A percentile compares a stretch with the other conserved stretches of the same genome.
Evolutionary conservation across 352 stramenopile genomes (phyloP).

Genomic region (Globisporangium nunn): DNA sequence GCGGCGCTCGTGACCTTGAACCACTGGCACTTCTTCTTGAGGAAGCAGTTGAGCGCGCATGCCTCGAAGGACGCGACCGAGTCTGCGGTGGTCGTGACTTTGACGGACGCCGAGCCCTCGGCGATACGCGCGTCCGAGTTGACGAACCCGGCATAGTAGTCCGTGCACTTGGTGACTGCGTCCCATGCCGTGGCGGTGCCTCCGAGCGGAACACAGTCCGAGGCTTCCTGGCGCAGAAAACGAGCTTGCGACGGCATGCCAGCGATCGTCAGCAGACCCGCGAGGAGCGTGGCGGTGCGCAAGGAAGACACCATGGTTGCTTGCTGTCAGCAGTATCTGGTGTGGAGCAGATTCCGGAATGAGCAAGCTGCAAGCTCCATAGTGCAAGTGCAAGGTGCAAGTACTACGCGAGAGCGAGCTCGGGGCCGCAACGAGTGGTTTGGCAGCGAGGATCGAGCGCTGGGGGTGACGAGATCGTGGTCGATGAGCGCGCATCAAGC

Average conservation of each 20-base stretch:
- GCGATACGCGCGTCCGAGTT: constrained; percentile 19
- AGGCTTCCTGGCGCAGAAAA: constrained; percentile 1
- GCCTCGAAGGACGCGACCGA: constrained; percentile 15
- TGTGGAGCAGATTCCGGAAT: background rate
- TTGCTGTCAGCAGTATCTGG: background rate
- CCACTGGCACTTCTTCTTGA: constrained; percentile 25
- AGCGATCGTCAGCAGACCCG: background rate
- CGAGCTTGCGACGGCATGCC: background rate
- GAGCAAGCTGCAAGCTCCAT: background rate
- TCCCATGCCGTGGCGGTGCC: constrained; percentile 18
- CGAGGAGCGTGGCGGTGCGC: background rate
- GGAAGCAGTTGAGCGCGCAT: constrained; percentile 23
- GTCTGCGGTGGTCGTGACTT: constrained; percentile 5
- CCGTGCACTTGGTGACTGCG: constrained; percentile 18
- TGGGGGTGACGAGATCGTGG: background rate
- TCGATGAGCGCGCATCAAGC: background rate
- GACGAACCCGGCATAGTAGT: constrained; percentile 22
- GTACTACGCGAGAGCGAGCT: background rate
- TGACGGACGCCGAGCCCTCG: constrained; percentile 17
- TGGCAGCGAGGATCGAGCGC: background rate
- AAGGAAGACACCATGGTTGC: background rate
- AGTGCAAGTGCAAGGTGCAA: too few species aligned
- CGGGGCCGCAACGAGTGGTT: background rate
- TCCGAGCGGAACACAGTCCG: constrained; percentile 9
- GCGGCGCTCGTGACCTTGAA: constrained; percentile 19